These are phyloP conservation scores for Purpureocillium takamizusanense DNA, from an alignment of 2,329 filamentous ascomycete genomes.

Conservation along the genomic window DNA sequence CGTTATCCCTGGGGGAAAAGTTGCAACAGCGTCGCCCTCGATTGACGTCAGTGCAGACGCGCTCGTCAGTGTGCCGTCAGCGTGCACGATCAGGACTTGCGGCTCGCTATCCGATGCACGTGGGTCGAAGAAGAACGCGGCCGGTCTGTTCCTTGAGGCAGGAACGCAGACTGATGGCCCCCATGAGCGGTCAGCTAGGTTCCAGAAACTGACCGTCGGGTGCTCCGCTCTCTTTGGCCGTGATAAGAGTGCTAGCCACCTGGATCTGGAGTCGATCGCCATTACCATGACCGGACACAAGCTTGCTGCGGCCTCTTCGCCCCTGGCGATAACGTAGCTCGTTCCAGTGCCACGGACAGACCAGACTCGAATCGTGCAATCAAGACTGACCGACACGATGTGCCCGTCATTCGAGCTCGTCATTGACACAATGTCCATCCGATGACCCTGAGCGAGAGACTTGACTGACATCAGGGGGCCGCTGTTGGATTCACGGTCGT, in stretches of 20 bases:
- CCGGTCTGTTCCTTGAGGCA: constrained; percentile 41
- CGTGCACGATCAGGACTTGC: constrained; percentile 51
- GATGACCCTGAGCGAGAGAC: constrained; percentile 53
- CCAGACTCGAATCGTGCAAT: constrained; percentile 61
- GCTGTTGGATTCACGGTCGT: constrained; percentile 35
- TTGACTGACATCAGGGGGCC: constrained; percentile 47
- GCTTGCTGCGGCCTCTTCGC: constrained; percentile 30
- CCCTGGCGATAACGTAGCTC: constrained; percentile 31
- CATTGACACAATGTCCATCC: constrained; percentile 60
- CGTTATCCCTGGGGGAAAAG: constrained; percentile 44
- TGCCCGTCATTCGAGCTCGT: constrained; percentile 53
- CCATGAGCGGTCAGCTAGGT: constrained; percentile 47
- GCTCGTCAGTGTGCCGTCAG: constrained; percentile 55
- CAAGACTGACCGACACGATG: constrained; percentile 61
- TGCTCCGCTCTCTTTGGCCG: constrained; percentile 25
- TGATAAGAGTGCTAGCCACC: constrained; percentile 59
- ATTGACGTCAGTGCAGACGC: constrained; percentile 33
- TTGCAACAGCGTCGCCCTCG: constrained; percentile 26
- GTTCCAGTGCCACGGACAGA: constrained; percentile 38
- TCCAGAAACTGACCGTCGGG: constrained; percentile 49
- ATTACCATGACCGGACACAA: constrained; percentile 53
- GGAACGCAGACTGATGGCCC: constrained; percentile 45
- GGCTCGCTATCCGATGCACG: constrained; percentile 25
- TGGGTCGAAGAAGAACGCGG: constrained; percentile 55
- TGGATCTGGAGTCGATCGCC: constrained; percentile 54